These are phyloP conservation scores for Thalassiosira livingstoniorum DNA, from an alignment of 352 stramenopile genomes.

Conservation along the genomic window DNA sequence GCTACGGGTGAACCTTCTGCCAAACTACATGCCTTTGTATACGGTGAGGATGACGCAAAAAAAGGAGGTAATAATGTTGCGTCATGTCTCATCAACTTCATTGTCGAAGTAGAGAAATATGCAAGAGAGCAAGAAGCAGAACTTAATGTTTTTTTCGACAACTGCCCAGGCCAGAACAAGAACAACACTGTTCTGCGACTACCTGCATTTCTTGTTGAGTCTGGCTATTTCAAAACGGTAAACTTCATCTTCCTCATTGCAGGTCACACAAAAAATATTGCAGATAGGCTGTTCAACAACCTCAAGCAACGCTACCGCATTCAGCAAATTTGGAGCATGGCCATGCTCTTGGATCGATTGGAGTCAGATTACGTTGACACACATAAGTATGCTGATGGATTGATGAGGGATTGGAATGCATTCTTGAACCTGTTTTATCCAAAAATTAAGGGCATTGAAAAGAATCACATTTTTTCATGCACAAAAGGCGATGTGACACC, in stretches of 20 bases:
- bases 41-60: conserved; percentile 46
- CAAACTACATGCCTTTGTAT: conserved; percentile 59
- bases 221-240: conserved; percentile 38
- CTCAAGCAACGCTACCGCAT: conserved; percentile 25
- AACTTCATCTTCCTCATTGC: conserved; percentile 50
- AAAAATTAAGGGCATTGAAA: too few relatives aligned
- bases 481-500: too few relatives aligned
- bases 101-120: conserved; percentile 2
- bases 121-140: conserved; percentile 27
- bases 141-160: conserved; percentile 54
- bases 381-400: too few relatives aligned
- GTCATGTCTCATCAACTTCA: conserved; percentile 51
- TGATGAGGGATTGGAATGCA: too few relatives aligned
- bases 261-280: conserved; percentile 52
- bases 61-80: conserved; percentile 57
- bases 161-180: conserved; percentile 59
- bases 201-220: conserved; percentile 22
- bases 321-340: conserved; percentile 38
- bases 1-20: neutral
- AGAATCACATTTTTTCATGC: too few relatives aligned
- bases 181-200: conserved; percentile 44
- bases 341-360: too few relatives aligned
- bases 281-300: conserved; percentile 32
- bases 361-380: too few relatives aligned
- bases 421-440: too few relatives aligned